phyloP scores from a whole-genome alignment of 1,284 basidiomycete species.

The Apiotrichum mycotoxinovorans region DNA sequence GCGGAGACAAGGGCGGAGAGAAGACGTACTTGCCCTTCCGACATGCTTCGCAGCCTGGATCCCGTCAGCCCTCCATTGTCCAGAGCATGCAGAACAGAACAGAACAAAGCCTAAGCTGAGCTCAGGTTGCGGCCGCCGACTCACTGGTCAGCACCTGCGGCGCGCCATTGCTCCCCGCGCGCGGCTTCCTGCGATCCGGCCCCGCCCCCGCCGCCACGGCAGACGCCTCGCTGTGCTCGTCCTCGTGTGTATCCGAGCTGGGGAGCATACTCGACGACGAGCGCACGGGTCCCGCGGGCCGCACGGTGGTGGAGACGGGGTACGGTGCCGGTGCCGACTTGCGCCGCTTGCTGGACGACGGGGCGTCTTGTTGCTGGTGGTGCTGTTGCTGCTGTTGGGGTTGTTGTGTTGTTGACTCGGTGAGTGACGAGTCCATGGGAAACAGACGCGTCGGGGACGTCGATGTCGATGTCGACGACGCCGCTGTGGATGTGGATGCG shows the following conservation, averaged over 20 bases:
- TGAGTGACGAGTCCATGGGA: background rate
- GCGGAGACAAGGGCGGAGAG: background rate
- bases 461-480: background rate
- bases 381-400: too few relatives aligned
- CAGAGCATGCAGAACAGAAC: background rate
- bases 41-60: slow-evolving; percentile 34
- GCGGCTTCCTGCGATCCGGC: slow-evolving; percentile 3
- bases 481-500: background rate
- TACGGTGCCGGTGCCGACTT: background rate
- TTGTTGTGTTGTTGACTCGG: too few relatives aligned
- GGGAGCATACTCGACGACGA: background rate
- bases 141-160: slow-evolving; percentile 10
- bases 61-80: background rate
- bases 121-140: background rate
- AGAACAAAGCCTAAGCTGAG: too few relatives aligned
- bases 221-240: background rate
- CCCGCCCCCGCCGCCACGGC: too few relatives aligned
- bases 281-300: background rate
- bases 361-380: too few relatives aligned
- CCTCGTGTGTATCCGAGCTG: background rate
- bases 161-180: background rate
- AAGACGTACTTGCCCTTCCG: slow-evolving; percentile 38
- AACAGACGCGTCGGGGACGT: background rate
- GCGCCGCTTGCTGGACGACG: background rate
- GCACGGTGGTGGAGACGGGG: background rate